Base-by-base conservation (phyloP, 2,329 filamentous ascomycete genomes). In the Fusarium verticillioides region DNA sequence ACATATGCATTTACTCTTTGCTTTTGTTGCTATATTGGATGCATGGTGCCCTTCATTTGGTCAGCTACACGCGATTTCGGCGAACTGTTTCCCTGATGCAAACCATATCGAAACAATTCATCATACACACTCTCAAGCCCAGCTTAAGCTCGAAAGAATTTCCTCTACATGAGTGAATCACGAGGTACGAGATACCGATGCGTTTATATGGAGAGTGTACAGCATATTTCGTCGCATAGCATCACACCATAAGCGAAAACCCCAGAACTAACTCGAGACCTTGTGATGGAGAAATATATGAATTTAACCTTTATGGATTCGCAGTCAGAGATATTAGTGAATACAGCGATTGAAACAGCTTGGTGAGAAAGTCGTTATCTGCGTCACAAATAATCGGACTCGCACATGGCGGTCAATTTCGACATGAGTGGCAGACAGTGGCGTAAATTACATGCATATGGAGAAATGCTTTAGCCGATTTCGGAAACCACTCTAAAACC, bases 361-460 rank as follows among this genome's bases (percentile, higher is more conserved):
- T n/a, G 23, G 19, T 18, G 9, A 40, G 23, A 13, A 60, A 32
- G 19, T 26, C 16, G 8, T 18, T 18, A 23, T 39, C 37, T 59
- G 56, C 19, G 19, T n/a, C 37, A 58, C 23, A 36, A 32, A 36
- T 34, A 50, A 43, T 36, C 40, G 15, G 15, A 18, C 7, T 57
- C 28, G 26, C 15, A 30, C 18, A 37, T 26, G 18, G 26, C 19
- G 40, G 52, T 68, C 40, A 23, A 36, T 36, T 19, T 36, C 23
- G 30, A 32, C 15, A 21, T 50, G 32, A 49, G 56, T 37, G 30
- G 52, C 34, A 60, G 63, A 21, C 43, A 52, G 57, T 52, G 64
- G 59, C 65, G 52, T 30, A 53, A 59, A 70, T 70, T 69, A 47
- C 59, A 43, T 69, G 59, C 66, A 69, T 60, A n/a, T 32, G 26